These are phyloP conservation scores for Trichophaea hybrida DNA, from an alignment of 2,329 filamentous ascomycete genomes.

Conservation along the genomic window DNA sequence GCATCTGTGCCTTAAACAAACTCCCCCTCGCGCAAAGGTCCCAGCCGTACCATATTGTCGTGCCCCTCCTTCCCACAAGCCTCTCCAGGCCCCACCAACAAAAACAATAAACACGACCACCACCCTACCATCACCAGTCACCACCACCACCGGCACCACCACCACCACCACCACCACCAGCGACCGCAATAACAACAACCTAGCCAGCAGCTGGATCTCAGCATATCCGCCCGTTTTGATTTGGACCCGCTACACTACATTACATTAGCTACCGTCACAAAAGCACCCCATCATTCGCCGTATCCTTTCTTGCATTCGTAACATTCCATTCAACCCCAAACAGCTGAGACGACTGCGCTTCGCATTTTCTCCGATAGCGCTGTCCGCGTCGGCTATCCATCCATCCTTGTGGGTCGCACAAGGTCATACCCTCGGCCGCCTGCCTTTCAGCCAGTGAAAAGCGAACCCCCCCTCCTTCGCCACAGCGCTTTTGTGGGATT, in stretches of 20 bases:
- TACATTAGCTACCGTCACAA: not conserved
- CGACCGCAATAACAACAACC: no score
- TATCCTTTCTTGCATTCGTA: not conserved
- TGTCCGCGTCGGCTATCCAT: not conserved
- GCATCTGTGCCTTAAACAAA: no score
- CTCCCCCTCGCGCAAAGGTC: no score
- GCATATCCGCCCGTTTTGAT: not conserved
- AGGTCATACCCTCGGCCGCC: not conserved
- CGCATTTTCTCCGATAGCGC: constrained; percentile 5
- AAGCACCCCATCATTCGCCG: not conserved
- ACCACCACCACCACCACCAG: no score
- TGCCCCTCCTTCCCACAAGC: no score
- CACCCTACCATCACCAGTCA: no score
- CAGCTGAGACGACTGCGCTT: not conserved
- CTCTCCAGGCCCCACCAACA: no score
- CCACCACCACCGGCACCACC: no score
- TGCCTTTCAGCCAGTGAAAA: constrained; percentile 1
- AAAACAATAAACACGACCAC: no score
- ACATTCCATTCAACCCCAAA: not conserved
- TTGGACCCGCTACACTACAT: not conserved
- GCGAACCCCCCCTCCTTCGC: not conserved
- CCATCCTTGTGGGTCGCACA: constrained; percentile 2
- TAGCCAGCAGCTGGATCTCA: no score
- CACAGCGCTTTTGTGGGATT: not conserved
- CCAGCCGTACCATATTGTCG: no score